These are phyloP conservation scores for Colletotrichum agaves DNA, from an alignment of 2,329 filamentous ascomycete genomes.

Conservation along the genomic window DNA sequence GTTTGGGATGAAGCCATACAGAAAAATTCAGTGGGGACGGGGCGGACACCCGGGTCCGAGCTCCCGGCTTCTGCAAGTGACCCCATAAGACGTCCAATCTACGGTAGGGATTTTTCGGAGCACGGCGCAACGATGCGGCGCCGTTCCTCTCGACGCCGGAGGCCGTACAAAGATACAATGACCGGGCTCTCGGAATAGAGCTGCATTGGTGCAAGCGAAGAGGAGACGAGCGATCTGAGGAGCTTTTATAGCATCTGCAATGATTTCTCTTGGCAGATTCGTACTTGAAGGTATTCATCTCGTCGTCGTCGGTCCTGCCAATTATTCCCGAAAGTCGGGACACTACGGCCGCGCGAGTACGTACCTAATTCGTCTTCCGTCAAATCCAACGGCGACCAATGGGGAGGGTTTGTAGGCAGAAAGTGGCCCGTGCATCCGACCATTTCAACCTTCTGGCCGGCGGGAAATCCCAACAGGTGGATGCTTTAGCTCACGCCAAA, in stretches of 20 bases:
- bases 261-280: too few relatives aligned
- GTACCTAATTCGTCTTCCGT: not conserved
- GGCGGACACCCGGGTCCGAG: not conserved
- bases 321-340: conserved; percentile 9
- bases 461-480: conserved; percentile 34
- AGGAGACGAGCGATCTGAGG: too few relatives aligned
- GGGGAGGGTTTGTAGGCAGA: not conserved
- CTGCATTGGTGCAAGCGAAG: too few relatives aligned
- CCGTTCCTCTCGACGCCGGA: not conserved
- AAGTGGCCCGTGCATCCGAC: conserved; percentile 10
- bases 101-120: conserved; percentile 23
- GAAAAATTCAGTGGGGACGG: conserved; percentile 36
- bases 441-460: conserved; percentile 7
- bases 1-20: conserved; percentile 36
- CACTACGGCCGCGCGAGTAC: conserved; percentile 4
- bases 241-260: too few relatives aligned
- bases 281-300: too few relatives aligned
- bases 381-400: conserved; percentile 18
- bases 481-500: conserved; percentile 28
- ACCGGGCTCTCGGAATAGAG: too few relatives aligned
- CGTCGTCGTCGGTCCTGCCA: not conserved
- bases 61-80: not conserved
- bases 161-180: too few relatives aligned
- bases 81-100: conserved; percentile 8
- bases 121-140: conserved; percentile 32